A percentile compares a stretch with the other conserved stretches of the same genome.
Conservation (phyloP, 1,139 yeast genomes). For the Yamadazyma epiphylla region DNA sequence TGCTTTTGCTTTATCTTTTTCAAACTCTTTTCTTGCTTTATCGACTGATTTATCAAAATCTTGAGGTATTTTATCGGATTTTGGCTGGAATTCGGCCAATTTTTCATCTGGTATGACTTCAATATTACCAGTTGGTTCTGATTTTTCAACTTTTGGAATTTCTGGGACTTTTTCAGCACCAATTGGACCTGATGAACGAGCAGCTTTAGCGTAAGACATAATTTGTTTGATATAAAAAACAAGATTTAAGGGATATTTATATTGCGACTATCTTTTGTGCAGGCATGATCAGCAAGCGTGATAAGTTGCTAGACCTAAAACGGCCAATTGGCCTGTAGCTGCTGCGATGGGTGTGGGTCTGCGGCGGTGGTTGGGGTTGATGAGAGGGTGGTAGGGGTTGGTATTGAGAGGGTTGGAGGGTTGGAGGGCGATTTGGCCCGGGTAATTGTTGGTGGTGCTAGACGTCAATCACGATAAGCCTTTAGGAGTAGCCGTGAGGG, state of each 20-base stretch:
- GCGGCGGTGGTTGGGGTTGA: no score
- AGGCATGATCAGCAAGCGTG: background rate
- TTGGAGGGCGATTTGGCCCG: no score
- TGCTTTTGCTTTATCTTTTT: constrained; percentile 15
- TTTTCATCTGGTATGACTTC: constrained; percentile 27
- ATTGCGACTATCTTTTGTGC: background rate
- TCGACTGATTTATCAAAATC: constrained; percentile 12
- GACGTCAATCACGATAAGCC: no score
- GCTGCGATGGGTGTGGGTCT: no score
- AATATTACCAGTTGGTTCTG: constrained; percentile 24
- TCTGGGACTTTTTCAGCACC: constrained; percentile 19
- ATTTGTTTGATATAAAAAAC: background rate
- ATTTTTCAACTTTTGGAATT: constrained; percentile 9
- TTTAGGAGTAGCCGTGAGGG: no score
- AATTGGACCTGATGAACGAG: constrained; percentile 34
- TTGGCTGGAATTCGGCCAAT: constrained; percentile 25
- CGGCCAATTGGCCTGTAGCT: no score
- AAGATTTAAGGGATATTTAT: constrained; percentile 1
- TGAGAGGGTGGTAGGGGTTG: no score
- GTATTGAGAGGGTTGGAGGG: no score
- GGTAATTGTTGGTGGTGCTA: no score
- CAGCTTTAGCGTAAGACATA: constrained; percentile 38
- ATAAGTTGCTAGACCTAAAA: no score
- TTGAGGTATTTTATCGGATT: constrained; percentile 15
- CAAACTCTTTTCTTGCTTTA: constrained; percentile 16